Base-by-base conservation (phyloP, 768 basidiomycete genomes). In the Albatrellus ellisii region DNA sequence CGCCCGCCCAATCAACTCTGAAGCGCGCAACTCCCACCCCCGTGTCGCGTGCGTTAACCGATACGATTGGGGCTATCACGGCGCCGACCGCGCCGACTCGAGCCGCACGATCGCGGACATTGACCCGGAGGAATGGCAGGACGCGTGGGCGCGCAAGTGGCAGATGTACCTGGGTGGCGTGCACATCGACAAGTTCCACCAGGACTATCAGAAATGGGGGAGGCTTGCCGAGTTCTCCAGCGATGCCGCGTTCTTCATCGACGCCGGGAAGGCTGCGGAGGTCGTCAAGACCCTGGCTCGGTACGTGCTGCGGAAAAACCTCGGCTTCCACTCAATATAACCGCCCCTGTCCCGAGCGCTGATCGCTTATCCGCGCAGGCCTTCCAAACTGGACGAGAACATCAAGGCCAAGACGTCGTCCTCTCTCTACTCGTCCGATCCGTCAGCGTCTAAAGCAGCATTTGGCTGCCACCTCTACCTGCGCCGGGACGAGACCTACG, bases 131-230 rank as follows among this genome's bases (percentile, higher is more conserved):
- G 49, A 50, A 8, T 50, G 49, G 49, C 26, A 15, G 4, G 37
- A 37, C 1, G 36, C 41, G 4, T 50, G 49, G 49, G 38, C 41
- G 12, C 47, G 49, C 20, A 22, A 41, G 5, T 50, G 49, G 49
- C 27, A 48, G 6, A 50, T 50, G 47, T 50, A 50, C 31, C 35
- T 50, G 10, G 42, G 42, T 8, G 43, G 49, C 28, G 39, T 50
- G 18, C 20, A 37, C 18, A 31, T 24, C 1, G 46, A 48, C 26
- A 32, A 42, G 17, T 37, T 41, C 15, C 39, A 47, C 26, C 43
- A 42, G 7, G 49, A 50, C 24, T 33, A 36, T 12, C 35, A 33
- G 10, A 33, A 26, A n/a, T 50, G 49, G 49, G 47, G 33, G 2
- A 48, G 49, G 17, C 43, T 50, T n/a, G 49, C 41, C 15, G 40